A percentile compares a stretch with the other conserved stretches of the same genome.
Evolutionary conservation across 2,329 filamentous ascomycete genomes (phyloP).

Genomic region (Sclerotinia trifoliorum): DNA sequence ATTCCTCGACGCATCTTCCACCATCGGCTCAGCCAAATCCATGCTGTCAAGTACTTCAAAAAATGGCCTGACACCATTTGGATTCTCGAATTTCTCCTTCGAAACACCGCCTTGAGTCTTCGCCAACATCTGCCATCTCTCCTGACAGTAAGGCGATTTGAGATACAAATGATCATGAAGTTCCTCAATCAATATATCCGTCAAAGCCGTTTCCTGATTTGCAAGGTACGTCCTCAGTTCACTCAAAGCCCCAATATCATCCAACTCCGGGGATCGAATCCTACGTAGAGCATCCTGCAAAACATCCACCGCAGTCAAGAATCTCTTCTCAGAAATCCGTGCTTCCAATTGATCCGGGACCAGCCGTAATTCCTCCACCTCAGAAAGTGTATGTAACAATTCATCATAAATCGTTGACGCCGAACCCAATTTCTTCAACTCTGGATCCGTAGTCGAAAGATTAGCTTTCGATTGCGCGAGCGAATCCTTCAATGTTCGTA

Average conservation of each 20-base stretch:
- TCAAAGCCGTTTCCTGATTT: constrained; percentile 88
- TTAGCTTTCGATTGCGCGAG: constrained; percentile 76
- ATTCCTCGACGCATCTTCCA: constrained; percentile 88
- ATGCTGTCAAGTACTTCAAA: constrained; percentile 59
- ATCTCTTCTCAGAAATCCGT: constrained; percentile 93
- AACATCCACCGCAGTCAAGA: constrained; percentile 87
- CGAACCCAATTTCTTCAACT: constrained; percentile 84
- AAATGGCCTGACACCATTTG: constrained; percentile 51
- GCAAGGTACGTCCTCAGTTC: constrained; percentile 85
- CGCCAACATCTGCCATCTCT: constrained; percentile 84
- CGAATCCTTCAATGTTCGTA: constrained; percentile 80
- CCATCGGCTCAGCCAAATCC: constrained; percentile 60
- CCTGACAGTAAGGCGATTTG: constrained; percentile 95
- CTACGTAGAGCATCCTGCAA: constrained; percentile 82
- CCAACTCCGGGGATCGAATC: constrained; percentile 82
- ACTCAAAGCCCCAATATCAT: constrained; percentile 82
- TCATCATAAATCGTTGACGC: constrained; percentile 89
- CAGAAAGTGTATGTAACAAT: constrained; percentile 76
- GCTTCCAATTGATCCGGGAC: constrained; percentile 93
- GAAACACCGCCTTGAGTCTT: constrained; percentile 57
- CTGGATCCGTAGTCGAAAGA: constrained; percentile 81
- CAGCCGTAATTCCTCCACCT: constrained; percentile 82
- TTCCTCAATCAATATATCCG: constrained; percentile 96
- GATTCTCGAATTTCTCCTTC: constrained; percentile 46
- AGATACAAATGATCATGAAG: constrained; percentile 95